Percentiles rank a stretch among this genome's conserved stretches.
These are phyloP conservation scores for Pseudohyphozyma bogoriensis DNA, from an alignment of 768 basidiomycete species.

Conservation along the genomic window DNA sequence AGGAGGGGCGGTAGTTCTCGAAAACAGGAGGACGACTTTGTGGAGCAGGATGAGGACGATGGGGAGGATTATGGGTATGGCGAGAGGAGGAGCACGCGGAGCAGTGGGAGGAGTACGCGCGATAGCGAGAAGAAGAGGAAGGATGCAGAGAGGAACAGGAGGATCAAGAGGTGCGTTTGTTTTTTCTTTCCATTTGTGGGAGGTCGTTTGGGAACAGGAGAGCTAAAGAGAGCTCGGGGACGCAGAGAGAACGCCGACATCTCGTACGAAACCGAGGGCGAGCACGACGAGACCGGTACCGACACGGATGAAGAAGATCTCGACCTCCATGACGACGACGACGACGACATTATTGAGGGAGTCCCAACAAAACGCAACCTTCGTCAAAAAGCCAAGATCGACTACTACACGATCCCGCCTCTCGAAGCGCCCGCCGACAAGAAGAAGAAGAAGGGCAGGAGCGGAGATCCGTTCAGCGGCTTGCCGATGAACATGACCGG, in stretches of 20 bases:
- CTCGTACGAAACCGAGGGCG: constrained; percentile 12
- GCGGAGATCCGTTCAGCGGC: constrained; percentile 20
- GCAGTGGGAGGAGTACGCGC: not conserved
- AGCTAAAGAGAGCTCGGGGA: not conserved
- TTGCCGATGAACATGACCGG: constrained; percentile 27
- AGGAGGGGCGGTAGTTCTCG: not conserved
- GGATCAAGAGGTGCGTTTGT: no score
- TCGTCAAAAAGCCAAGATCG: constrained; percentile 22
- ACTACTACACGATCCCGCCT: constrained; percentile 22
- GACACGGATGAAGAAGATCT: constrained; percentile 11
- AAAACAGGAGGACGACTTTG: not conserved
- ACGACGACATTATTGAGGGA: constrained; percentile 2
- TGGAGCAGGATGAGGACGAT: constrained; percentile 8
- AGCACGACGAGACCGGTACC: constrained; percentile 14
- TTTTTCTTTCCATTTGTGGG: not conserved
- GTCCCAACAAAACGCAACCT: constrained; percentile 2
- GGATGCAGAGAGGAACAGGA: no score
- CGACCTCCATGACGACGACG: constrained; percentile 4
- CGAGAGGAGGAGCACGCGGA: not conserved
- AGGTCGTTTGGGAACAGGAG: constrained; percentile 3
- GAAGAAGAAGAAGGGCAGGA: constrained; percentile 7
- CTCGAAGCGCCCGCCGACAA: constrained; percentile 11
- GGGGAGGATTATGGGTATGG: not conserved
- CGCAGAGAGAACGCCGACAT: not conserved
- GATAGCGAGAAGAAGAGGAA: no score